phyloP scores from a whole-genome alignment of 2,329 filamentous ascomycete genomes.

The Aspergillus sp. region DNA sequence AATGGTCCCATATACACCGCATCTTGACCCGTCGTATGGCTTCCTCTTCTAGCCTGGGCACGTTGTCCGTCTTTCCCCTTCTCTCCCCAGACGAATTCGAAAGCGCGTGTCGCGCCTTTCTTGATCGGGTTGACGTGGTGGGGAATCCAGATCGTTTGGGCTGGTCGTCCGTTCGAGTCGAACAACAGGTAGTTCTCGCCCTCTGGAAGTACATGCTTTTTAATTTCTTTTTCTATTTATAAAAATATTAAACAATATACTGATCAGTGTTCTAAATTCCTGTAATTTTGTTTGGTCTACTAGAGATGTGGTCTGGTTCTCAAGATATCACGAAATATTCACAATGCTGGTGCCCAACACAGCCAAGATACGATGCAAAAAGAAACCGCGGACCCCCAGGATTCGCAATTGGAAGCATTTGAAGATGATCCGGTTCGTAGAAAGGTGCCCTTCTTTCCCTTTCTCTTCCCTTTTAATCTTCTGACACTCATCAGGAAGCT shows the following conservation, averaged over 20 bases:
- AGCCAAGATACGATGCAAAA: conserved; percentile 6
- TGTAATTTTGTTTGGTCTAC: conserved; percentile 5
- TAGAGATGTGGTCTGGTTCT: conserved; percentile 23
- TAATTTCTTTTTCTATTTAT: too few species aligned
- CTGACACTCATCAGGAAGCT: conserved; percentile 38
- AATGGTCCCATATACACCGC: conserved; percentile 10
- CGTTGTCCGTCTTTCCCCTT: conserved; percentile 51
- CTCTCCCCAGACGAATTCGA: conserved; percentile 60
- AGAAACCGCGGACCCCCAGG: conserved; percentile 9
- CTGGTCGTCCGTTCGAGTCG: conserved; percentile 31
- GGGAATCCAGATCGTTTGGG: conserved; percentile 51
- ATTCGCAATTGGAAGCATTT: conserved; percentile 14
- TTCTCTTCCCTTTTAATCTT: conserved; percentile 7
- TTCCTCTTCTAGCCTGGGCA: not conserved
- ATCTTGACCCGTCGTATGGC: conserved; percentile 13
- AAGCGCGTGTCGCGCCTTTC: conserved; percentile 59
- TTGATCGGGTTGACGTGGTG: conserved; percentile 48
- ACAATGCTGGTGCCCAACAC: conserved; percentile 3
- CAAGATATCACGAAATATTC: conserved; percentile 23
- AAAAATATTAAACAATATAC: not conserved
- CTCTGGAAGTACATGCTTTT: too few species aligned
- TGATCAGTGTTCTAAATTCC: not conserved
- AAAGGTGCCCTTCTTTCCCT: conserved; percentile 1
- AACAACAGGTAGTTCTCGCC: conserved; percentile 24
- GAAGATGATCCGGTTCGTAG: conserved; percentile 27